Conservation (phyloP, 192 early-diverging fungal genomes). For the Coemansia sp. region DNA sequence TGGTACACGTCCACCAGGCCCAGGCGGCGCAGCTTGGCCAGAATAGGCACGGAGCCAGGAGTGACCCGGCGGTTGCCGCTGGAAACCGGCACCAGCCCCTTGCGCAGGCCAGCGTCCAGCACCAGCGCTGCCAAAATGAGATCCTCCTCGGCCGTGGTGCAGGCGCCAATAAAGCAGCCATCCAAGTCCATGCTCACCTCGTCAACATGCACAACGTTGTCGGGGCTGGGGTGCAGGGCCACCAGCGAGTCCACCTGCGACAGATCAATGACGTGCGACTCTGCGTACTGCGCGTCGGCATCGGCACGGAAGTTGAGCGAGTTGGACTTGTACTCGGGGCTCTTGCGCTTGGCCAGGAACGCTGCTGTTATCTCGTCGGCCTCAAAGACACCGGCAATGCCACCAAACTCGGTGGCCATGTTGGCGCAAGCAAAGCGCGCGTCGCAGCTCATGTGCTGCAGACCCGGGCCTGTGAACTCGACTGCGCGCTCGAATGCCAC, state of each 20-base stretch:
- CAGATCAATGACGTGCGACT: conserved; percentile 73
- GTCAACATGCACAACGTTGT: conserved; percentile 68
- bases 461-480: conserved; percentile 71
- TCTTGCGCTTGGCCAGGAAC: conserved; percentile 71
- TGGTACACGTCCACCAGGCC: conserved; percentile 72
- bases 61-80: conserved; percentile 71
- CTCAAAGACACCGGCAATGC: conserved; percentile 80
- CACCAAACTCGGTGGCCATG: conserved; percentile 86
- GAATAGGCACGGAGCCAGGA: conserved; percentile 72
- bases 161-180: conserved; percentile 79
- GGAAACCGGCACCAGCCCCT: conserved; percentile 60
- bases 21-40: conserved; percentile 73
- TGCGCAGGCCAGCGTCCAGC: conserved; percentile 69
- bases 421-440: conserved; percentile 77
- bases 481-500: conserved; percentile 77
- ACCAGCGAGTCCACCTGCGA: conserved; percentile 66
- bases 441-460: conserved; percentile 79
- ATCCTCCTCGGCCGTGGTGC: conserved; percentile 81
- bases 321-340: conserved; percentile 64
- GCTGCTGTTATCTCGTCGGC: conserved; percentile 72
- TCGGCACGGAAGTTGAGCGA: conserved; percentile 75
- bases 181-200: conserved; percentile 67
- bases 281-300: conserved; percentile 71
- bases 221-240: conserved; percentile 71
- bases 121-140: conserved; percentile 75